Percentiles rank a stretch among this genome's conserved stretches.
Evolutionary conservation across 108 stramenopile genomes (phyloP).

Genomic region (Skeletonema marinoi): DNA sequence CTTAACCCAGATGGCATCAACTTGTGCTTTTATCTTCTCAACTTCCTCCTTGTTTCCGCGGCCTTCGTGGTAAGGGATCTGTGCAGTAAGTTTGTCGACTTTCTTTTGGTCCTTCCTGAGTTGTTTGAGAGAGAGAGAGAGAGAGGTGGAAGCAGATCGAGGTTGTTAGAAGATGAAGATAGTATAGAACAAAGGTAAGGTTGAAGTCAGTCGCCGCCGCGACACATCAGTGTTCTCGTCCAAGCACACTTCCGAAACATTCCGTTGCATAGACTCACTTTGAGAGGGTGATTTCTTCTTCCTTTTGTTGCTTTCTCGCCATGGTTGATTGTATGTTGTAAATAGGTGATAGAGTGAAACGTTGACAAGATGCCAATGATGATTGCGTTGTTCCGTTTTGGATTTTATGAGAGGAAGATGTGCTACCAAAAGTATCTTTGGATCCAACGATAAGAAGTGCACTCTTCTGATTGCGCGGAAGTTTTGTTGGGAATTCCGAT

Average conservation of each 20-base stretch:
- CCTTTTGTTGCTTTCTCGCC: constrained; percentile 48
- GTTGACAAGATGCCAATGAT: constrained; percentile 2
- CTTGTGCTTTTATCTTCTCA: constrained; percentile 74
- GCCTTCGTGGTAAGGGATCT: constrained; percentile 87
- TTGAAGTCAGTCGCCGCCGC: neutral
- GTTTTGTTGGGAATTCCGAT: neutral
- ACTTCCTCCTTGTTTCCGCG: constrained; percentile 84
- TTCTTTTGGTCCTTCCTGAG: constrained; percentile 87
- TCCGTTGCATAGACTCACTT: constrained; percentile 45
- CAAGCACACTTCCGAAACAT: constrained; percentile 7
- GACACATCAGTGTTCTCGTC: neutral
- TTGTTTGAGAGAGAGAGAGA: constrained; percentile 1
- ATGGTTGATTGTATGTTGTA: constrained; percentile 17
- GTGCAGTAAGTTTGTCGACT: constrained; percentile 74
- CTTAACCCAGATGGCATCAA: constrained; percentile 74
- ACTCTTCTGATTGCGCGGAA: neutral
- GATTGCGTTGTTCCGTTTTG: neutral
- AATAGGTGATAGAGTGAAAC: neutral
- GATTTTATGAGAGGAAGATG: neutral
- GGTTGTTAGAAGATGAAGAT: constrained; percentile 1
- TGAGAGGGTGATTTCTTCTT: constrained; percentile 69
- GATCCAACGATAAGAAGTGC: neutral
- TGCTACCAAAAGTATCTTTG: neutral
- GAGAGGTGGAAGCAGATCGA: neutral
- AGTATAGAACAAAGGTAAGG: constrained; percentile 2